A percentile compares a stretch with the other conserved stretches of the same genome.
phyloP scores from a whole-genome alignment of 257 asterid genomes.

The Penstemon newberryi region DNA sequence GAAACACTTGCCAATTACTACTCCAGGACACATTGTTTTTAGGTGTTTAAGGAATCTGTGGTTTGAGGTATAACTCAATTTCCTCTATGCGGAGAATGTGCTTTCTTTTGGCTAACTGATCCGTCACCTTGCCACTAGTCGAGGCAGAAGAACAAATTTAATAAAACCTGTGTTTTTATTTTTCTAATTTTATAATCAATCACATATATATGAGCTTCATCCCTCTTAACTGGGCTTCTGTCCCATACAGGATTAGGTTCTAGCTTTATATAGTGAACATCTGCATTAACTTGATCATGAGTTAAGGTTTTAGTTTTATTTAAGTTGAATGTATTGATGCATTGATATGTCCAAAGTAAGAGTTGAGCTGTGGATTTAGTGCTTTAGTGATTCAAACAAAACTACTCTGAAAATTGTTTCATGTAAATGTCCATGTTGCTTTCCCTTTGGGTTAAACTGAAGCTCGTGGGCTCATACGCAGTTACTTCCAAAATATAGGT shows the following conservation, averaged over 20 bases:
- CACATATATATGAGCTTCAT: not conserved
- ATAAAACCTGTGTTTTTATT: not conserved
- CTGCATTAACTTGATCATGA: slow-evolving; percentile 6
- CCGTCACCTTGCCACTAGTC: slow-evolving; percentile 20
- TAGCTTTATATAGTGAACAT: not conserved
- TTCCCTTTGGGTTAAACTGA: slow-evolving; percentile 1
- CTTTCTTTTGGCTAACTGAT: slow-evolving; percentile 23
- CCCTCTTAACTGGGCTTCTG: not conserved
- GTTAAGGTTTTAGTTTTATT: not conserved
- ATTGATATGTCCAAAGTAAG: slow-evolving; percentile 4
- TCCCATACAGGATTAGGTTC: not conserved
- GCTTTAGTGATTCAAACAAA: slow-evolving; percentile 10
- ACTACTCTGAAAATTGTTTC: not conserved
- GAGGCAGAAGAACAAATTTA: not conserved
- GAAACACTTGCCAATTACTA: slow-evolving; percentile 39
- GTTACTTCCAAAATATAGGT: slow-evolving; percentile 5
- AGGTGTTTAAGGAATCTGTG: slow-evolving; percentile 69
- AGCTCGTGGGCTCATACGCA: not conserved
- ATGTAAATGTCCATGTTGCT: not conserved
- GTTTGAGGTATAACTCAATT: slow-evolving; percentile 63
- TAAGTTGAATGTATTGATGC: not conserved
- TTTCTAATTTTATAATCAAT: not conserved
- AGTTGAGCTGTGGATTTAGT: slow-evolving; percentile 9
- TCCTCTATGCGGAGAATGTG: slow-evolving; percentile 26
- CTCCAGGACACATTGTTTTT: slow-evolving; percentile 57